A percentile compares a stretch with the other conserved stretches of the same genome.
Conservation (phyloP, 129 eudicot species). For the Calendula officinalis region DNA sequence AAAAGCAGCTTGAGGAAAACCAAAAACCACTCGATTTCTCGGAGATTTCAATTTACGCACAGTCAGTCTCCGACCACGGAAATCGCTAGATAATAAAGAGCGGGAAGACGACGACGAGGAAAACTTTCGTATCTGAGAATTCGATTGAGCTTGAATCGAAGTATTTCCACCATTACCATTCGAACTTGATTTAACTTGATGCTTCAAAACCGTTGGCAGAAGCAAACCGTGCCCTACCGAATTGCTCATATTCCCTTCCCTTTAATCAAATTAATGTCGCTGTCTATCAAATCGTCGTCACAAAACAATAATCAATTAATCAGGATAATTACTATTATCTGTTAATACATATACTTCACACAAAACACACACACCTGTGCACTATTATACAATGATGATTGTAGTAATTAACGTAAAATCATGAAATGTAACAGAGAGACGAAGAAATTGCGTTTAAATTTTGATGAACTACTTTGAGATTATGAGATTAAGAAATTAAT, state of each 20-base stretch:
- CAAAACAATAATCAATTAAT: slow-evolving; percentile 12
- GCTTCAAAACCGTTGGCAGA: slow-evolving; percentile 50
- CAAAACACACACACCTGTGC: not conserved
- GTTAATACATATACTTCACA: not conserved
- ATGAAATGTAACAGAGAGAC: not conserved
- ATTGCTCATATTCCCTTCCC: slow-evolving; percentile 58
- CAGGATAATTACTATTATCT: not conserved
- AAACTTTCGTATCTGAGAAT: slow-evolving; percentile 42
- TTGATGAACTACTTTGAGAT: not conserved
- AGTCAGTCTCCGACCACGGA: slow-evolving; percentile 44
- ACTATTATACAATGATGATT: slow-evolving; percentile 11
- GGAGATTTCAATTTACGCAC: slow-evolving; percentile 30
- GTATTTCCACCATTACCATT: slow-evolving; percentile 41
- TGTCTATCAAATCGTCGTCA: slow-evolving; percentile 19
- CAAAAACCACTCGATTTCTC: slow-evolving; percentile 41
- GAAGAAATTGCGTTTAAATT: slow-evolving; percentile 4
- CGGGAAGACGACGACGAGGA: slow-evolving; percentile 17
- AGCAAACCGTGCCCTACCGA: slow-evolving; percentile 62
- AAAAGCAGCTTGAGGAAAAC: slow-evolving; percentile 51
- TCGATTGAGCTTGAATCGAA: slow-evolving; percentile 45
- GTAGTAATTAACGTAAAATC: not conserved
- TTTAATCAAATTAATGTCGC: slow-evolving; percentile 14
- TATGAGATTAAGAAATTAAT: slow-evolving; percentile 1
- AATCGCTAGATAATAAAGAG: slow-evolving; percentile 42
- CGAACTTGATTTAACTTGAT: slow-evolving; percentile 51